A percentile compares a stretch with the other conserved stretches of the same genome.
phyloP scores from a whole-genome alignment of 805 yeast species.

The Candida koratica region DNA sequence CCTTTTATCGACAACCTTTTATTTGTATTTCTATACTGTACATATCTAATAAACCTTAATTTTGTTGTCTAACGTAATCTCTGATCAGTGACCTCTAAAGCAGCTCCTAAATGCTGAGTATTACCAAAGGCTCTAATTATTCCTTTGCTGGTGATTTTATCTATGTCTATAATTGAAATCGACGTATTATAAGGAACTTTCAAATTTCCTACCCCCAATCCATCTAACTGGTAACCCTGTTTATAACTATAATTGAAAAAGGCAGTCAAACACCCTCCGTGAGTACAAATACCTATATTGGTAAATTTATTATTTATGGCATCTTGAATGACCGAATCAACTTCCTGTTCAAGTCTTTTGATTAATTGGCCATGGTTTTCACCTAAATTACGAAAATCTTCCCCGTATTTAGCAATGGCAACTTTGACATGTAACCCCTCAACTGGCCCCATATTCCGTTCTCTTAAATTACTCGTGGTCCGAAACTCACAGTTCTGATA shows the following conservation, averaged over 20 bases:
- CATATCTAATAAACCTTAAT: no score
- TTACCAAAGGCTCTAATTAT: slow-evolving; percentile 56
- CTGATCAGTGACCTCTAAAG: slow-evolving; percentile 48
- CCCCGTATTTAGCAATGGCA: slow-evolving; percentile 60
- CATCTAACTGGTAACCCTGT: slow-evolving; percentile 36
- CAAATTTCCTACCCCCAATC: slow-evolving; percentile 36
- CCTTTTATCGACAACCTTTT: no score
- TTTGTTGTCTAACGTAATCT: slow-evolving; percentile 37
- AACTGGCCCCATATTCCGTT: slow-evolving; percentile 69
- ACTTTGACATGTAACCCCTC: slow-evolving; percentile 71
- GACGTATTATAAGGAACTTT: slow-evolving; percentile 74
- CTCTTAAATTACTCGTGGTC: slow-evolving; percentile 52
- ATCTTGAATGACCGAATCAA: slow-evolving; percentile 40
- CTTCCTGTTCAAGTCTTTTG: slow-evolving; percentile 45
- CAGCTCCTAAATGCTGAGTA: slow-evolving; percentile 63
- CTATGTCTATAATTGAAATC: slow-evolving; percentile 60
- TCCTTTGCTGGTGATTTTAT: slow-evolving; percentile 38
- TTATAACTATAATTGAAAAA: slow-evolving; percentile 49
- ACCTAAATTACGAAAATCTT: slow-evolving; percentile 60
- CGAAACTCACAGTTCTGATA: slow-evolving; percentile 16
- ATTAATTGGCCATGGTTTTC: slow-evolving; percentile 50
- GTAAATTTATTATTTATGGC: slow-evolving; percentile 29
- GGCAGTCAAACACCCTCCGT: slow-evolving; percentile 77
- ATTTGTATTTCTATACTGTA: no score
- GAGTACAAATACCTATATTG: slow-evolving; percentile 64